Evolutionary conservation across 495 filamentous ascomycete genomes (phyloP).

Genomic region (Penicillium ochrochloron): DNA sequence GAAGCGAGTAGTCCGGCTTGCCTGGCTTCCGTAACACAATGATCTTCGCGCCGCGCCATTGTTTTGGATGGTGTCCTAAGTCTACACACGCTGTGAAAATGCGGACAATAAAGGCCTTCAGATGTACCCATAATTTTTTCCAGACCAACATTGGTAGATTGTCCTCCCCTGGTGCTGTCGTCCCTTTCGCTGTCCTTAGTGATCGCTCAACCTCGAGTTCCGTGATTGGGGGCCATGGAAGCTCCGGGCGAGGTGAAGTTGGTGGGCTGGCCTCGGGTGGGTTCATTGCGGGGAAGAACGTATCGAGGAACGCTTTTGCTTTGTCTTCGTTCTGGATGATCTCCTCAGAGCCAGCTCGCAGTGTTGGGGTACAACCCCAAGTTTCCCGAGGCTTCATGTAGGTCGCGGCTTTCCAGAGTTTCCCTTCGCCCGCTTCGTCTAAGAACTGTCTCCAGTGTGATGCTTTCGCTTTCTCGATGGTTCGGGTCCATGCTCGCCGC

Average conservation of each 20-base stretch:
- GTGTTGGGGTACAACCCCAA: slow-evolving; percentile 23
- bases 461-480: slow-evolving; percentile 16
- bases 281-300: slow-evolving; percentile 35
- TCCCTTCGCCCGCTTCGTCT: slow-evolving; percentile 21
- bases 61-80: slow-evolving; percentile 28
- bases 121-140: slow-evolving; percentile 30
- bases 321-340: slow-evolving; percentile 30
- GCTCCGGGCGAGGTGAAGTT: background rate
- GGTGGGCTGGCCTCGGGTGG: slow-evolving; percentile 12
- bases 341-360: slow-evolving; percentile 19
- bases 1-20: slow-evolving; percentile 30
- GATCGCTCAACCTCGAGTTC: slow-evolving; percentile 31
- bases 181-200: slow-evolving; percentile 25
- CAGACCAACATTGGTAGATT: slow-evolving; percentile 26
- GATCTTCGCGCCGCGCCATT: slow-evolving; percentile 28
- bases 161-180: slow-evolving; percentile 33
- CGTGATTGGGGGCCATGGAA: slow-evolving; percentile 30
- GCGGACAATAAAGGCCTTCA: slow-evolving; percentile 18
- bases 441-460: slow-evolving; percentile 23
- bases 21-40: slow-evolving; percentile 33
- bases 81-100: slow-evolving; percentile 28
- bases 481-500: slow-evolving; percentile 19
- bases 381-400: slow-evolving; percentile 33
- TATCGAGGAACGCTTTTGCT: slow-evolving; percentile 27
- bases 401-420: slow-evolving; percentile 28